A percentile compares a stretch with the other conserved stretches of the same genome.
phyloP scores from a whole-genome alignment of 116 monocot species.

The Posidonia oceanica region DNA sequence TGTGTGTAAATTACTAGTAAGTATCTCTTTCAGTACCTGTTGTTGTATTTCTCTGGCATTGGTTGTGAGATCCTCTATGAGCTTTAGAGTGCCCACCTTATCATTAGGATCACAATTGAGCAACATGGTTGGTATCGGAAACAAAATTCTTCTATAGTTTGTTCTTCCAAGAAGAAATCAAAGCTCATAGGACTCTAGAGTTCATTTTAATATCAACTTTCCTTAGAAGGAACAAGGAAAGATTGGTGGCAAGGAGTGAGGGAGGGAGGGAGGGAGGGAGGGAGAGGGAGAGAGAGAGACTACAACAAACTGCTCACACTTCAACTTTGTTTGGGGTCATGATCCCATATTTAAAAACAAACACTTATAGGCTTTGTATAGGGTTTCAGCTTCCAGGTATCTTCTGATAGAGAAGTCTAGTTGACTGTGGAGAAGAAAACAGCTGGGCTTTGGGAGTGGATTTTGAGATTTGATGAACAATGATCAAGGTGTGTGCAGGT shows the following conservation, averaged over 20 bases:
- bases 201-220: not conserved
- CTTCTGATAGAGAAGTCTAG: slow-evolving; percentile 2
- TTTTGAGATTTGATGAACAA: slow-evolving; percentile 3
- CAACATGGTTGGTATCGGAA: not conserved
- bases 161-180: no score
- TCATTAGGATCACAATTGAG: slow-evolving; percentile 8
- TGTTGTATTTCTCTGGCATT: slow-evolving; percentile 17
- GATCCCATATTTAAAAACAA: not conserved
- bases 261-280: not conserved
- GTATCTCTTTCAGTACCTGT: slow-evolving; percentile 50
- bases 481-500: not conserved
- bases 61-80: slow-evolving; percentile 14
- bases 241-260: not conserved
- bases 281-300: not conserved
- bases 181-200: no score
- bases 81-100: slow-evolving; percentile 2
- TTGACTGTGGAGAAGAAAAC: no score
- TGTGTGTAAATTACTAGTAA: slow-evolving; percentile 33
- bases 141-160: no score
- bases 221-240: not conserved
- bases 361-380: not conserved
- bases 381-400: slow-evolving; percentile 8
- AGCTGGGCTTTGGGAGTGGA: not conserved
- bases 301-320: not conserved
- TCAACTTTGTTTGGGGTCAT: slow-evolving; percentile 1